These are phyloP conservation scores for Bolboschoenoplectus hybrid DNA, from an alignment of 202 grass and related monocot species.

Conservation along the genomic window DNA sequence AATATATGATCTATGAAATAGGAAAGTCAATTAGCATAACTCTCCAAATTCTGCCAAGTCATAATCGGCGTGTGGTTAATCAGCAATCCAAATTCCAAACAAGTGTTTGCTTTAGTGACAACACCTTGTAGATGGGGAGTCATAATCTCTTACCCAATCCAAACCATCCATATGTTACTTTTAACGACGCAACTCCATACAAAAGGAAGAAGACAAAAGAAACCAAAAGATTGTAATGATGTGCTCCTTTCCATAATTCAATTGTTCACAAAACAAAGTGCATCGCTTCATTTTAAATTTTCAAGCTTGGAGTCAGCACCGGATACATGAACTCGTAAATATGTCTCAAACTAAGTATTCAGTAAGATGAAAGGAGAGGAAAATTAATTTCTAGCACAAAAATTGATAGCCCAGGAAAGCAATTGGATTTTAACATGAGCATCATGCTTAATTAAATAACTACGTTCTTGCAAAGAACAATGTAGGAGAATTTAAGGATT, in stretches of 20 bases:
- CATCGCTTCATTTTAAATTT: background rate
- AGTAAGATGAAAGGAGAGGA: background rate
- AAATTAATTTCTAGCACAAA: background rate
- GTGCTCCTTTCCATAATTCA: background rate
- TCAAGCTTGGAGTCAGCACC: background rate
- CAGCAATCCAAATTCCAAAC: too few relatives aligned
- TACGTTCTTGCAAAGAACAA: conserved; percentile 28
- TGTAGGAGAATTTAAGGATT: conserved; percentile 12
- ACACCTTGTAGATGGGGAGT: background rate
- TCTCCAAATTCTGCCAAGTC: too few relatives aligned
- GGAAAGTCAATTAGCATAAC: background rate
- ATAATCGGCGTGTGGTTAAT: background rate
- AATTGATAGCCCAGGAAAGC: background rate
- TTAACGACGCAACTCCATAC: background rate
- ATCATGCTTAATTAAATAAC: conserved; percentile 28
- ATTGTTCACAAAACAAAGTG: background rate
- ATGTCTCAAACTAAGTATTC: background rate
- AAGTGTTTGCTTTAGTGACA: background rate
- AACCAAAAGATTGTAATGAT: background rate
- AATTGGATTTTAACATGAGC: background rate
- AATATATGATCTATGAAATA: background rate
- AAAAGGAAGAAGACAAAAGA: background rate
- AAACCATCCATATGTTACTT: background rate
- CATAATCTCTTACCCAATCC: background rate
- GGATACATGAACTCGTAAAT: background rate